Conservation (phyloP, 192 early-diverging fungal genomes). For the Ambispora gerdemannii region DNA sequence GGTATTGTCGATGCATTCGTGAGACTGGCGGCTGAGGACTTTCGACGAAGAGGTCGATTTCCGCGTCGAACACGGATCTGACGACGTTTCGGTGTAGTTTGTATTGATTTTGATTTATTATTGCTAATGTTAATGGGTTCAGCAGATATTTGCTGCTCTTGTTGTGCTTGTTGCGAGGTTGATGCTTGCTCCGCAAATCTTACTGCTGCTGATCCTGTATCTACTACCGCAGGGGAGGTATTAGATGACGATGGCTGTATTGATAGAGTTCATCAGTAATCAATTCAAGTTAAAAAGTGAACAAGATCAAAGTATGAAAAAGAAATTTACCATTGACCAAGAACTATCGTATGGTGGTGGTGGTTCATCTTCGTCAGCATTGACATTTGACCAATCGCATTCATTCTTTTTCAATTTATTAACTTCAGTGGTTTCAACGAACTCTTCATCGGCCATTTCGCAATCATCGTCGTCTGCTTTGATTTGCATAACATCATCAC, state of each 20-base stretch:
- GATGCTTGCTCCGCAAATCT: not conserved
- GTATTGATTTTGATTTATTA: not conserved
- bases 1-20: too few relatives aligned
- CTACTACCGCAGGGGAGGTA: not conserved
- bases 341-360: constrained; percentile 31
- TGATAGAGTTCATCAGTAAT: too few relatives aligned
- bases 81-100: not conserved
- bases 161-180: not conserved
- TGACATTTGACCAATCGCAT: not conserved
- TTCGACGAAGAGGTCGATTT: not conserved
- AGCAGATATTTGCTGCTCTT: not conserved
- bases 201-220: not conserved
- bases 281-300: too few relatives aligned
- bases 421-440: not conserved
- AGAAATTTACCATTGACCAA: constrained; percentile 14
- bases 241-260: too few relatives aligned
- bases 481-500: not conserved
- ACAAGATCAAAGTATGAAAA: too few relatives aligned
- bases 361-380: constrained; percentile 23
- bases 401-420: not conserved
- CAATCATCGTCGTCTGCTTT: constrained; percentile 6
- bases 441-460: not conserved
- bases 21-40: not conserved
- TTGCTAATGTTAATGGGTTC: not conserved
- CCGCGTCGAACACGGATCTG: constrained; percentile 22